Percentiles rank a stretch among this genome's conserved stretches.
Evolutionary conservation across 2,329 filamentous ascomycete genomes (phyloP).

Genomic region (Xylaria sp.): DNA sequence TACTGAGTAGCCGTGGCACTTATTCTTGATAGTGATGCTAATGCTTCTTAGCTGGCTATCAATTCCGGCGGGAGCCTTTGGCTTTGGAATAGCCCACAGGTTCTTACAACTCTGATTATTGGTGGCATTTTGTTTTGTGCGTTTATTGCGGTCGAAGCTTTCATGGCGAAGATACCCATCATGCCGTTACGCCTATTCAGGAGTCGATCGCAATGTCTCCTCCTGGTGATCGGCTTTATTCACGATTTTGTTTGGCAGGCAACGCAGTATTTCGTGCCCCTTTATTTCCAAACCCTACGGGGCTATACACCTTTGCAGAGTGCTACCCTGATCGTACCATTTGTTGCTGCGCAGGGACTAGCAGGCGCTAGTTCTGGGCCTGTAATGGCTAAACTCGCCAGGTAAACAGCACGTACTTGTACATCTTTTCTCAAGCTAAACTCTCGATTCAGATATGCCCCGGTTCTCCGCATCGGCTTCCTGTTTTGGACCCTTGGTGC

Average conservation of each 20-base stretch:
- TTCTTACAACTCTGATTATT: background rate
- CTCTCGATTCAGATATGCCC: background rate
- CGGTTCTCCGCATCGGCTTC: background rate
- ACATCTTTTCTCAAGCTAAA: background rate
- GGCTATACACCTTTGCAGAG: constrained; percentile 1
- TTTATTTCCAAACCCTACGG: constrained; percentile 5
- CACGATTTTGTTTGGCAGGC: background rate
- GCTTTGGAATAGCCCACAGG: background rate
- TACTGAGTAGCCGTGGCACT: background rate
- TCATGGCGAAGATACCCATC: background rate
- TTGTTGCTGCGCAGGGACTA: background rate
- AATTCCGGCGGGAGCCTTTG: constrained; percentile 3
- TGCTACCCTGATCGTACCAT: background rate
- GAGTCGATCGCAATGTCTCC: background rate
- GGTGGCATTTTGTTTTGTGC: background rate
- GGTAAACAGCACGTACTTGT: background rate
- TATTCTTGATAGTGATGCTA: background rate
- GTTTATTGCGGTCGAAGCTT: background rate
- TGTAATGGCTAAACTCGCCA: background rate
- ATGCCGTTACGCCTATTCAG: background rate
- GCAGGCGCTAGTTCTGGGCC: background rate
- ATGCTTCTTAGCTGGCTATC: background rate
- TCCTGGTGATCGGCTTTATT: background rate
- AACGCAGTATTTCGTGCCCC: constrained; percentile 4
- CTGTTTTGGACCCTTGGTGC: constrained; percentile 2